Evolutionary conservation across 2,329 filamentous ascomycete genomes (phyloP).

Genomic region (Epichloe sibirici): DNA sequence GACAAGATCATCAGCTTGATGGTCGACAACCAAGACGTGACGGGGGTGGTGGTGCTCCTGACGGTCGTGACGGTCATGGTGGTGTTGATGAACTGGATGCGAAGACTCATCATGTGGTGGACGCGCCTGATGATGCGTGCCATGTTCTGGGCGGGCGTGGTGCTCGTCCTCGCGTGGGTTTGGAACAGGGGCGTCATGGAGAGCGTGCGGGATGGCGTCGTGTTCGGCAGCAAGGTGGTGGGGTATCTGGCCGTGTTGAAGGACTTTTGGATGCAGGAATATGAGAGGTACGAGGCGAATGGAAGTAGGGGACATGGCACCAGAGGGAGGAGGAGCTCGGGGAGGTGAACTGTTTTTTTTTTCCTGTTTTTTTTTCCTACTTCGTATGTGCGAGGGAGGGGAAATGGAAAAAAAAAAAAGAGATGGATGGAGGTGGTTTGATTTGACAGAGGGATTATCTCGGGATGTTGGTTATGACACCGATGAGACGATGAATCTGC

Average conservation of each 20-base stretch:
- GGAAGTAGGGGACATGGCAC: not conserved
- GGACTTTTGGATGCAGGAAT: constrained; percentile 45
- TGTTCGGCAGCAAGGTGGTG: constrained; percentile 29
- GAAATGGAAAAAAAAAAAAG: too few species aligned
- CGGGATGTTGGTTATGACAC: too few species aligned
- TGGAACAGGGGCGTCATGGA: constrained; percentile 56
- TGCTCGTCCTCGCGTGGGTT: constrained; percentile 40
- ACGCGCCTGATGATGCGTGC: constrained; percentile 52
- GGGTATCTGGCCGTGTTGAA: constrained; percentile 36
- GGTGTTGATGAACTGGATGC: constrained; percentile 57
- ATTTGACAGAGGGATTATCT: not conserved
- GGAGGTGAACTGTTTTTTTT: constrained; percentile 1
- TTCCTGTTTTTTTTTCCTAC: not conserved
- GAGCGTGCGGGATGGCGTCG: constrained; percentile 45
- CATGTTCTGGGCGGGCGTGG: constrained; percentile 50
- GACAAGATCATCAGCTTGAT: constrained; percentile 25
- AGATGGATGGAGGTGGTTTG: too few species aligned
- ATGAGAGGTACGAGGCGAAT: constrained; percentile 25
- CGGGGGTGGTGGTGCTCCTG: constrained; percentile 21
- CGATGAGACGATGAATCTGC: too few species aligned
- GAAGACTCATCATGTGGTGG: constrained; percentile 65
- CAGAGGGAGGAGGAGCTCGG: not conserved
- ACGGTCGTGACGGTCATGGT: constrained; percentile 39
- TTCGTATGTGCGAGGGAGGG: too few species aligned
- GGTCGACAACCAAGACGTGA: constrained; percentile 21